phyloP scores from a whole-genome alignment of 768 basidiomycete genomes.

The Kwoniella newhampshirensis region DNA sequence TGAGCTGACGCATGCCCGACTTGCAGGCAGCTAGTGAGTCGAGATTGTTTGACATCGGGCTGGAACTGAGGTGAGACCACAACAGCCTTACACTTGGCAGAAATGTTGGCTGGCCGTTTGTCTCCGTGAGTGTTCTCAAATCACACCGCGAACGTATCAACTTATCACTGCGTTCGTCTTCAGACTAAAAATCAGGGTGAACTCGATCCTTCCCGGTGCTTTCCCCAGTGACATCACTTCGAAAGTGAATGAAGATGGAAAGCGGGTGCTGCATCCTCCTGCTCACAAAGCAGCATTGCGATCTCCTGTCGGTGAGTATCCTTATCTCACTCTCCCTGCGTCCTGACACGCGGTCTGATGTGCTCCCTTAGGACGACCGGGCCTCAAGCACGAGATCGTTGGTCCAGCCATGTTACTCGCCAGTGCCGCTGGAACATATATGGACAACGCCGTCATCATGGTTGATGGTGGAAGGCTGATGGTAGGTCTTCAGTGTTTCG shows the following conservation, averaged over 20 bases:
- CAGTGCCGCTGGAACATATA: slow-evolving; percentile 32
- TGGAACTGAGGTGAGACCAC: background rate
- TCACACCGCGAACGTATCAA: background rate
- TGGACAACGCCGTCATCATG: slow-evolving; percentile 34
- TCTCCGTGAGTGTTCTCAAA: slow-evolving; percentile 18
- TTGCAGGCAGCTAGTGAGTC: slow-evolving; percentile 22
- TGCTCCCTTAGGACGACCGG: slow-evolving; percentile 21
- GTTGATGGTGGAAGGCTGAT: slow-evolving; percentile 32
- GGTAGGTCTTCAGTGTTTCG: slow-evolving; percentile 2
- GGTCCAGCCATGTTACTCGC: slow-evolving; percentile 38
- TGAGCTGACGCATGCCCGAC: background rate
- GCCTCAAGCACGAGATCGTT: slow-evolving; percentile 34
- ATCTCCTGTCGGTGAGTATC: slow-evolving; percentile 8
- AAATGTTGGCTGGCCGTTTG: slow-evolving; percentile 26
- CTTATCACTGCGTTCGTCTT: no score
- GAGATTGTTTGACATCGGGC: background rate
- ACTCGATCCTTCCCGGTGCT: slow-evolving; percentile 35
- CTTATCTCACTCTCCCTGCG: no score
- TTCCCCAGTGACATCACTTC: slow-evolving; percentile 39
- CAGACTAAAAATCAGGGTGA: slow-evolving; percentile 32
- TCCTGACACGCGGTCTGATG: no score
- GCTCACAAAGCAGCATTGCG: slow-evolving; percentile 8
- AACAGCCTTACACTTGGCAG: slow-evolving; percentile 20
- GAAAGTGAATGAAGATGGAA: slow-evolving; percentile 4
- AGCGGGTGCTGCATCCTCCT: slow-evolving; percentile 8